Base-by-base conservation (phyloP, 1,139 yeast genomes). In the Blastobotrys aristatus region DNA sequence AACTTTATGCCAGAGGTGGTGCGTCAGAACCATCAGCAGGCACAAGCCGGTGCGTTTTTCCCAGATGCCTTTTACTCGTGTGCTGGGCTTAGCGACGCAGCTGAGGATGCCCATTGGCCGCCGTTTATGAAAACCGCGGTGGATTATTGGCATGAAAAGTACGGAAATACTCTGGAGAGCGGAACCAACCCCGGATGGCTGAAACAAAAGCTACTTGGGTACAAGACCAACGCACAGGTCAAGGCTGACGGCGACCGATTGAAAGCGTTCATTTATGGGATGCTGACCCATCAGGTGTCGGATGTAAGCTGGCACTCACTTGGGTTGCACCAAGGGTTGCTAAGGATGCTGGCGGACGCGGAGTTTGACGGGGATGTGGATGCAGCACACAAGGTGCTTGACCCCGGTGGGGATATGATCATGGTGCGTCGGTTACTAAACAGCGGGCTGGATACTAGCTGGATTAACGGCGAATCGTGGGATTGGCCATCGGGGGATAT, bases 21-120 rank as follows among this genome's bases (percentile, higher is more conserved):
- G 5, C 47, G 48, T 5, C 54, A 50, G 2, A 53, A 56, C 31
- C 43, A 52, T 14, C 50, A 55, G 18, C 58, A 46, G 39, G 50
- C 59, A 31, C 62, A 72, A 16, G 74, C 80, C 0, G 85, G 85
- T 0, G 71, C 83, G 0, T 80, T 80, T 58, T 77, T 75, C 56
- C 86, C 85, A 0, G 86, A 80, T 57, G 77, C 82, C 0, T 75
- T 79, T 55, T 80, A 80, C 59, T 68, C 73, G 26, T 80, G 85
- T 58, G 64, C 76, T 49, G 74, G 71, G 4, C 56, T 64, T 42
- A 67, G 75, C 3, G 72, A 73, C 4, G 75, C 74, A 2, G 81
- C 83, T 2, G 86, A 80, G 59, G 73, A 66, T 33, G 69, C 80
- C 1, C 85, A 80, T 57, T 80, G 86, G 85, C 84, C 85, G 1